Evolutionary conservation across 179 eudicot species (phyloP).

Genomic region (Silene noctiflora): DNA sequence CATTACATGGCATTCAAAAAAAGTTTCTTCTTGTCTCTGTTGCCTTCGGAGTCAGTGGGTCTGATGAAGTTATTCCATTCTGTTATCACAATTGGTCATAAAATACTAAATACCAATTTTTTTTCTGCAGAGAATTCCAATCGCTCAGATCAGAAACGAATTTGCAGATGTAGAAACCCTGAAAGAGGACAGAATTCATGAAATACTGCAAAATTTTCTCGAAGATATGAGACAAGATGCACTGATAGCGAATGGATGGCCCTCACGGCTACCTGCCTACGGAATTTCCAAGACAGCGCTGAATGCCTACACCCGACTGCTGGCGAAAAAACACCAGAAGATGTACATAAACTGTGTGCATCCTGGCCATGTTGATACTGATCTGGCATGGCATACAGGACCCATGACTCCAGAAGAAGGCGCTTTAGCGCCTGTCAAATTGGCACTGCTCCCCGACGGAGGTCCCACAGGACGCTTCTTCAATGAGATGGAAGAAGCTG

Average conservation of each 20-base stretch:
- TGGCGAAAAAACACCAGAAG: slow-evolving; percentile 18
- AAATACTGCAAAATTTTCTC: slow-evolving; percentile 22
- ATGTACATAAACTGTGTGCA: slow-evolving; percentile 36
- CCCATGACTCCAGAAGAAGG: slow-evolving; percentile 26
- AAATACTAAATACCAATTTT: neutral
- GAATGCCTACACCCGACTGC: slow-evolving; percentile 30
- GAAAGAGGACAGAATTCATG: slow-evolving; percentile 24
- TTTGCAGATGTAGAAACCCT: slow-evolving; percentile 20
- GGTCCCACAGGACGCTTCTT: slow-evolving; percentile 33
- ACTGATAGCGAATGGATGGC: slow-evolving; percentile 29
- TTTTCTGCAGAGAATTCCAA: slow-evolving; percentile 29
- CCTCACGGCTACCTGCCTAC: slow-evolving; percentile 31
- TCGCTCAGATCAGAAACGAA: slow-evolving; percentile 23
- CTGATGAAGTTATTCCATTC: too few species aligned
- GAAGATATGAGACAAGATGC: slow-evolving; percentile 22
- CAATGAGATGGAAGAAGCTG: slow-evolving; percentile 20
- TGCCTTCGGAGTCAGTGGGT: too few species aligned
- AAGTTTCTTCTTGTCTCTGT: too few species aligned
- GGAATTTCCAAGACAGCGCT: slow-evolving; percentile 32
- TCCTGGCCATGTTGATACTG: slow-evolving; percentile 33
- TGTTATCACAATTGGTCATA: too few species aligned
- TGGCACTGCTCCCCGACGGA: slow-evolving; percentile 24
- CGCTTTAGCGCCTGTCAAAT: slow-evolving; percentile 18
- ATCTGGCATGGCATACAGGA: slow-evolving; percentile 29
- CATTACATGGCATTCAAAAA: too few species aligned